Base-by-base conservation (phyloP, 169 alveolate genomes). In the Plasmodium fragile region DNA sequence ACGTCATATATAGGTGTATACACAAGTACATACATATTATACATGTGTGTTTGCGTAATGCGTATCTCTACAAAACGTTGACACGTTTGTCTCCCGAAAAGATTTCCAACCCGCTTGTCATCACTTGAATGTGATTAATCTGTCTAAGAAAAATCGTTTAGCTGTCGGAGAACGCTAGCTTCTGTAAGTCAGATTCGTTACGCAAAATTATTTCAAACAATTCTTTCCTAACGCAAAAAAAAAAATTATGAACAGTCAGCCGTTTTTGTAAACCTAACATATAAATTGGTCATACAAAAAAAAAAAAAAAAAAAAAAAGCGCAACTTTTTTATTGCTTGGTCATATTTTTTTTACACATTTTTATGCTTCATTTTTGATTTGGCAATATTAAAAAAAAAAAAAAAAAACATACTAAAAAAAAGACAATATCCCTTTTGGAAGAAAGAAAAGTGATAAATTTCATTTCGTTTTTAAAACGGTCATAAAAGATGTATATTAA, bases 351-450 rank as follows among this genome's bases (percentile, higher is more conserved):
- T 69, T 82, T 39, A 18, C 73, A 55, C 81, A 41, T 82, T 69
- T 82, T 13, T 69, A 65, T 69, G 45, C 16, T 69, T 82, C 52
- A 11, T 82, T 69, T 70, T 32, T 65, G 92, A 82, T 69, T 82
- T 65, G n/a, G 53, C 80, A 53, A 32, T 81, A 5, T 41, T 52
- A 39, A 53, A 81, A 81, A 52, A 81, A 49, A 82, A 81, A 22
- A 49, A 53, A 25, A 30, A 30, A 52, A 41, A 82, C 39, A 55
- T 25, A 79, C 30, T 41, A 45, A n/a, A 82, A 82, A 82, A 82
- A 82, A 53, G 91, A 82, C 92, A 82, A 52, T 82, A 30, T 34
- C 82, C 82, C 32, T 82, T 82, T 39, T 39, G 59, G 59, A 10
- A 71, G 70, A 82, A 82, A 39, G 59, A 82, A 65, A 36, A n/a